Base-by-base conservation (phyloP, 2,329 filamentous ascomycete genomes). In the Aspergillus sp. region DNA sequence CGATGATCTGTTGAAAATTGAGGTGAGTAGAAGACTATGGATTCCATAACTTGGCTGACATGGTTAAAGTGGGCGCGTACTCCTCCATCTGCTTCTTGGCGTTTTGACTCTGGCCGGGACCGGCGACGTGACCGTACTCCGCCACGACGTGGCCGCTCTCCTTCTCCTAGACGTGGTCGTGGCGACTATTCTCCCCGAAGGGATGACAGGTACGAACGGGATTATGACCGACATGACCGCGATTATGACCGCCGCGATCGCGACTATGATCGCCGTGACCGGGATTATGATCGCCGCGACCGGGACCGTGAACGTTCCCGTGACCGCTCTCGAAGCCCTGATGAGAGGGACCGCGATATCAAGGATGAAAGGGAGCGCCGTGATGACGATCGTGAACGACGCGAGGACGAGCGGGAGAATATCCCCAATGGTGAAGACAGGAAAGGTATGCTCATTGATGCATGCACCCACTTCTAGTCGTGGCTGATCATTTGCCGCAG, bases 81-180 rank as follows among this genome's bases (percentile, higher is more conserved):
- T 72, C 95, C 95, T 71, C 95, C 95, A 53, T 98, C 95, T 68
- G 95, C 95, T 56, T 98, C 93, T 30, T 99, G 95, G 95, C 91
- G 95, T 64, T 99, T 99, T 76, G 95, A 97, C 78, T 92, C 92
- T 68, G 94, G 93, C 62, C 88, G 90, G 72, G 90, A 92, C 71
- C 90, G 78, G 64, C 79, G 80, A 50, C 80, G 83, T 66, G 82
- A 89, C 68, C 89, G 91, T 62, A 90, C 91, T 63, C 90, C 90
- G 59, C 91, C 92, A 64, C 89, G 92, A 66, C 88, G 90, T 70
- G 85, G 87, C 52, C 75, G 90, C 60, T 84, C 82, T 51, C 82
- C 83, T 58, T 85, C 84, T 36, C 85, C 85, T 58, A 82, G 83
- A 58, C 83, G 85, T 62, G 78, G 80, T 59, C 81, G 84, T 70